Conservation (phyloP, 805 yeast species). For the Zygosaccharomyces gambellarensis region DNA sequence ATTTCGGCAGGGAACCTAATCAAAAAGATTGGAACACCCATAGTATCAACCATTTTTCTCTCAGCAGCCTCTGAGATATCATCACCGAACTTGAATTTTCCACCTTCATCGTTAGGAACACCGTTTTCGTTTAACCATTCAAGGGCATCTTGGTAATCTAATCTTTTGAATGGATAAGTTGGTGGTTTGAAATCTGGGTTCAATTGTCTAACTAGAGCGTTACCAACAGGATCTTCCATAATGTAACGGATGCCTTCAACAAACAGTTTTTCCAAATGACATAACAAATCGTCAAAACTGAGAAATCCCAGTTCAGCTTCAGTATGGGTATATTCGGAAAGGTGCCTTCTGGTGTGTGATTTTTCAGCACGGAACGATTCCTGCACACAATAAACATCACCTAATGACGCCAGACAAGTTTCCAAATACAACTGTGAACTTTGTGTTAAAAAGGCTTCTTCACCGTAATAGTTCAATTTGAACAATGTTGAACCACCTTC, state of each 20-base stretch:
- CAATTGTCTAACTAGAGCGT: constrained; percentile 82
- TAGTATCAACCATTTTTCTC: constrained; percentile 94
- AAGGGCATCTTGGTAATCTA: constrained; percentile 86
- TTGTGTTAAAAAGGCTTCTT: constrained; percentile 94
- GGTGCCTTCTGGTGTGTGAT: constrained; percentile 97
- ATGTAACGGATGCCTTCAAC: constrained; percentile 67
- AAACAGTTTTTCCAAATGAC: constrained; percentile 78
- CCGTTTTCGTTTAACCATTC: constrained; percentile 96
- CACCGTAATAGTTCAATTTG: constrained; percentile 90
- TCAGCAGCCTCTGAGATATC: constrained; percentile 99
- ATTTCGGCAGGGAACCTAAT: constrained; percentile 94
- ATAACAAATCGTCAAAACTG: constrained; percentile 77
- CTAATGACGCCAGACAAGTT: constrained; percentile 92
- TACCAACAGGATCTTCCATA: constrained; percentile 85
- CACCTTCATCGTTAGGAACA: constrained; percentile 91
- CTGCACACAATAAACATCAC: constrained; percentile 95
- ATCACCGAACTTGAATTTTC: constrained; percentile 91
- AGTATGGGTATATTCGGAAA: constrained; percentile 93
- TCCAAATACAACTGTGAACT: constrained; percentile 95
- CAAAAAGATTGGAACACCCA: constrained; percentile 87
- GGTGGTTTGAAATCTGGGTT: constrained; percentile 91
- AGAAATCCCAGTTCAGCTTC: constrained; percentile 92
- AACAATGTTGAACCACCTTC: constrained; percentile 98
- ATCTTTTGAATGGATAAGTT: constrained; percentile 77
- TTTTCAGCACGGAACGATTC: constrained; percentile 99